Conservation (phyloP, 352 stramenopile species). For the Pythium aquatile region DNA sequence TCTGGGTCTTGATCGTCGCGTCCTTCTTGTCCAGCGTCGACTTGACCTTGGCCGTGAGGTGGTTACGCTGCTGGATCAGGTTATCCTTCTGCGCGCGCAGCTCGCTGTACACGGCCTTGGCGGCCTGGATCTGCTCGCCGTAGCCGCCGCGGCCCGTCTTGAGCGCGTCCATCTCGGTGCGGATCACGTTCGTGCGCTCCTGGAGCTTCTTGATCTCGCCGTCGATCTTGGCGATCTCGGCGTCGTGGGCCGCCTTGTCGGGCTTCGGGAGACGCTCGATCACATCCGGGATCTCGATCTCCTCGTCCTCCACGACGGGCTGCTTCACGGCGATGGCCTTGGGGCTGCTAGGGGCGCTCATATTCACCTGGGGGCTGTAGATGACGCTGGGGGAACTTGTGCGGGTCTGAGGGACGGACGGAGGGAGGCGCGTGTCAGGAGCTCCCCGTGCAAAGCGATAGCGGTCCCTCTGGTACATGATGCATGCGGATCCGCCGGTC, state of each 20-base stretch:
- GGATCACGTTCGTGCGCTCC: constrained; percentile 71
- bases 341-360: constrained; percentile 39
- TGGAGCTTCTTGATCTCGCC: constrained; percentile 92
- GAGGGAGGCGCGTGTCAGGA: constrained; percentile 16
- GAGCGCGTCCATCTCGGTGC: constrained; percentile 75
- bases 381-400: too few relatives aligned
- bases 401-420: background rate
- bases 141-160: constrained; percentile 81
- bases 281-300: constrained; percentile 67
- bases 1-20: constrained; percentile 67
- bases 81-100: constrained; percentile 84
- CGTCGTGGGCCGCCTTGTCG: constrained; percentile 90
- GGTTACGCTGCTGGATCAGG: constrained; percentile 83
- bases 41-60: constrained; percentile 79
- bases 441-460: constrained; percentile 23
- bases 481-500: background rate
- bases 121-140: constrained; percentile 83
- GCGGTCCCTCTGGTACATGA: background rate
- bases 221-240: constrained; percentile 82
- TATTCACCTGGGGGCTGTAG: constrained; percentile 5
- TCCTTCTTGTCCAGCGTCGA: constrained; percentile 84
- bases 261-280: constrained; percentile 83
- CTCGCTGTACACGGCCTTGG: constrained; percentile 83
- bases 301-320: constrained; percentile 33
- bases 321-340: constrained; percentile 20